These are phyloP conservation scores for Raphanus raphanistrum DNA, from an alignment of 345 rosid genomes.

Conservation along the genomic window DNA sequence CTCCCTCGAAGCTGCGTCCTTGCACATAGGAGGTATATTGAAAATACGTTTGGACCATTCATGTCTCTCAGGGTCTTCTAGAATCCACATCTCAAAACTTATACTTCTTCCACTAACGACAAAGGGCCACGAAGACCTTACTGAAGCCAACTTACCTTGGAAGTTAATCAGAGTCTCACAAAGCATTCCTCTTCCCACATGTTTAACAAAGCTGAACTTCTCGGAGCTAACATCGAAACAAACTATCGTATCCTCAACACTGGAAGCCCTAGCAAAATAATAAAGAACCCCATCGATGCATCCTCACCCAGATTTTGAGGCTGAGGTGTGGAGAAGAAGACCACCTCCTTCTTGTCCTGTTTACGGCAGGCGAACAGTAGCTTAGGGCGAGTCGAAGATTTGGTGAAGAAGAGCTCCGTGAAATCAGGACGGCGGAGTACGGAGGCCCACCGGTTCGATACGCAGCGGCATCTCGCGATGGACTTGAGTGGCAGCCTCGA, in stretches of 20 bases:
- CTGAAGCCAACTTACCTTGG: background rate
- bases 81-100: background rate
- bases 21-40: background rate
- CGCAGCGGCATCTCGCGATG: background rate
- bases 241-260: background rate
- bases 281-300: background rate
- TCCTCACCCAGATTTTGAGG: background rate
- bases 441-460: too few relatives aligned
- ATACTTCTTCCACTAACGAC: background rate
- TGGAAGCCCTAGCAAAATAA: background rate
- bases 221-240: too few relatives aligned
- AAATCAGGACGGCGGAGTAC: too few relatives aligned
- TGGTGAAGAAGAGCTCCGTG: too few relatives aligned
- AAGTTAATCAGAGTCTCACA: background rate
- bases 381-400: too few relatives aligned
- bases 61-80: background rate
- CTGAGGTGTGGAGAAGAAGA: background rate
- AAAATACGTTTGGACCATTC: background rate
- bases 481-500: background rate
- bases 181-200: background rate
- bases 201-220: background rate
- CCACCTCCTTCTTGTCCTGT: background rate
- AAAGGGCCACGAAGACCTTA: accelerated
- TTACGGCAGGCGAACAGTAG: too few relatives aligned
- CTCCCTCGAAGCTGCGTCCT: background rate